Evolutionary conservation across 106 monocot genomes (phyloP), one percentile per base, ranked within the genome.

Genomic region (Ottelia alismoides): DNA sequence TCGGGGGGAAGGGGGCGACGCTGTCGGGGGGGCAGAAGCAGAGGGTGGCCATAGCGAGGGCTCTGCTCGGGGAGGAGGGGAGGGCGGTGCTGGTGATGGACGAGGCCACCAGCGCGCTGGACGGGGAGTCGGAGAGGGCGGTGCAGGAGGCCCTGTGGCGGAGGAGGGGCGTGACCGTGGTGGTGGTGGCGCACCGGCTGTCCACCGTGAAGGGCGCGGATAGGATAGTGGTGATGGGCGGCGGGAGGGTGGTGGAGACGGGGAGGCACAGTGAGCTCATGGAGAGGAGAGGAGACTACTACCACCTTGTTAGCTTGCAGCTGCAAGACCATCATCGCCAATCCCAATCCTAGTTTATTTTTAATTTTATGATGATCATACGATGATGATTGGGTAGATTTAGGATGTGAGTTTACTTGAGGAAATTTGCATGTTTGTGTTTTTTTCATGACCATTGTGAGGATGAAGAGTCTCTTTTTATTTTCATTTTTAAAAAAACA

Each of bases 21-120:
- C 58, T 67, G 22, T 67, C 67, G 22, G 67, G 67, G 4, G 67
- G 67, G 17, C 67, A 67, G 51, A 67, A 67, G 58, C 67, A 67
- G 31, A 20, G 67, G 17, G 32, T 67, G 25, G 67, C 67, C n/a
- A 67, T 67, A 28, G 67, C 67, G 7, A 29, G 70, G 55, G 70
- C 70, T 11, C 47, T 70, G 11, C 58, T 67, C n/a, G n/a, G n/a
- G n/a, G n/a, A n/a, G 14, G 58, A 51, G 67, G 58, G 28, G 40
- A 57, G 58, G n/a, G 30, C 58, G 20, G 51, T 67, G 6, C 49
- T 67, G 48, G 50, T 67, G 35, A 27, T 67, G 31, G 67, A 67
- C 32, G 67, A 67, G 58, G 67, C 67, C 16, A 67, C 67, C 1
- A 67, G 67, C 31, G 67, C 58, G 25, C 58, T 67, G 3, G 67